Percentiles rank a stretch among this genome's conserved stretches.
Conservation (phyloP, 805 yeast genomes). For the Pichia heedii region DNA sequence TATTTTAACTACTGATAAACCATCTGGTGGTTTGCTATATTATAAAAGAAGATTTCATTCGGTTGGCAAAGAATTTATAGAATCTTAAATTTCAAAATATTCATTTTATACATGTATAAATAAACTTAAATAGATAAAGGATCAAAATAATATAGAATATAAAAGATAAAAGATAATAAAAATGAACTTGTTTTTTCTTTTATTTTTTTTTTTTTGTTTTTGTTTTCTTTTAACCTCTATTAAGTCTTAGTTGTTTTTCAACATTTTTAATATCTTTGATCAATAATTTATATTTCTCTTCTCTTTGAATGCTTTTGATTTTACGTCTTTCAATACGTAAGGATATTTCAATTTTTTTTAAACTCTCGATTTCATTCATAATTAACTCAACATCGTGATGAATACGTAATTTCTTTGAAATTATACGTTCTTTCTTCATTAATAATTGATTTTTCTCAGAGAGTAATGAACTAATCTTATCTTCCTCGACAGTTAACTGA, state of each 20-base stretch:
- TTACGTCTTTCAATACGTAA: constrained; percentile 16
- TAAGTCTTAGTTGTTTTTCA: constrained; percentile 15
- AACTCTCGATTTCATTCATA: constrained; percentile 19
- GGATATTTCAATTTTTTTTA: constrained; percentile 19
- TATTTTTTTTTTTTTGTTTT: no score
- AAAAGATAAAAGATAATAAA: no score
- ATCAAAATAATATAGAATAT: neutral
- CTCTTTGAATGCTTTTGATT: constrained; percentile 17
- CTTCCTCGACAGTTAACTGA: constrained; percentile 17
- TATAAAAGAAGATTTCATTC: constrained; percentile 54
- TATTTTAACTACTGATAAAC: constrained; percentile 29
- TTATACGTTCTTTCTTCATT: constrained; percentile 27
- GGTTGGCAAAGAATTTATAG: constrained; percentile 21
- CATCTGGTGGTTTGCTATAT: constrained; percentile 58
- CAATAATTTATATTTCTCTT: constrained; percentile 18
- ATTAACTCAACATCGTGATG: constrained; percentile 17
- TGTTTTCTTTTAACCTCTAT: neutral
- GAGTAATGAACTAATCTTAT: constrained; percentile 19
- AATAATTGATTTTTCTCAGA: constrained; percentile 23
- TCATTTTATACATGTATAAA: no score
- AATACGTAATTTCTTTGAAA: constrained; percentile 25
- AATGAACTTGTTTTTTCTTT: no score
- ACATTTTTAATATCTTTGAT: constrained; percentile 9
- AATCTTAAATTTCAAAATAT: neutral
- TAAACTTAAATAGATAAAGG: neutral